Evolutionary conservation across 345 rosid genomes (phyloP).

Genomic region (Boechera retrofracta): DNA sequence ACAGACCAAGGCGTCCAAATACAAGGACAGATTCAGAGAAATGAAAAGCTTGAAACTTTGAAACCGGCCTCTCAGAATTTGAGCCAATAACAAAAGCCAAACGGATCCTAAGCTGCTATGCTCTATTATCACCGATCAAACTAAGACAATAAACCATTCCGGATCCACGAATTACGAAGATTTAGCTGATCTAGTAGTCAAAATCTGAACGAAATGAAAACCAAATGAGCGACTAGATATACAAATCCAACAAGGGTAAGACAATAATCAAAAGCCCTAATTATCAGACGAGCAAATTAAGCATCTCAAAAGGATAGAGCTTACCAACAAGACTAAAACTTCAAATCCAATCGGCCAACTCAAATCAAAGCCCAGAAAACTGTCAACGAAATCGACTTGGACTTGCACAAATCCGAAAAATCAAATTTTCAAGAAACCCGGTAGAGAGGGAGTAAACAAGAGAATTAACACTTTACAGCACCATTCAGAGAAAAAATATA

Average conservation of each 20-base stretch:
- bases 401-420: constrained; percentile 31
- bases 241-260: constrained; percentile 3
- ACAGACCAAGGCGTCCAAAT: constrained; percentile 11
- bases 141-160: neutral
- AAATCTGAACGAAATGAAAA: constrained; percentile 19
- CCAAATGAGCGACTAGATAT: constrained; percentile 20
- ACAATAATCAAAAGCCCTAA: constrained; percentile 16
- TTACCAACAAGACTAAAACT: constrained; percentile 19
- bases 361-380: constrained; percentile 24
- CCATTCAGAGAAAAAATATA: neutral
- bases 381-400: constrained; percentile 20
- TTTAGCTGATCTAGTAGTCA: constrained; percentile 4
- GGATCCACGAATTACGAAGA: constrained; percentile 12
- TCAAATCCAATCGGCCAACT: constrained; percentile 27
- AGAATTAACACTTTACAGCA: neutral
- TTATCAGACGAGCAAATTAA: constrained; percentile 5
- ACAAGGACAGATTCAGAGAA: constrained; percentile 8
- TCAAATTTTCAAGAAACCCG: constrained; percentile 25
- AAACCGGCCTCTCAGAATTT: neutral
- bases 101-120: constrained; percentile 20
- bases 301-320: neutral
- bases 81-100: constrained; percentile 13
- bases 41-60: constrained; percentile 17
- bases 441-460: constrained; percentile 13
- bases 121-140: constrained; percentile 10